These are phyloP conservation scores for Kwoniella newhampshirensis DNA, from an alignment of 768 basidiomycete species.

Conservation along the genomic window DNA sequence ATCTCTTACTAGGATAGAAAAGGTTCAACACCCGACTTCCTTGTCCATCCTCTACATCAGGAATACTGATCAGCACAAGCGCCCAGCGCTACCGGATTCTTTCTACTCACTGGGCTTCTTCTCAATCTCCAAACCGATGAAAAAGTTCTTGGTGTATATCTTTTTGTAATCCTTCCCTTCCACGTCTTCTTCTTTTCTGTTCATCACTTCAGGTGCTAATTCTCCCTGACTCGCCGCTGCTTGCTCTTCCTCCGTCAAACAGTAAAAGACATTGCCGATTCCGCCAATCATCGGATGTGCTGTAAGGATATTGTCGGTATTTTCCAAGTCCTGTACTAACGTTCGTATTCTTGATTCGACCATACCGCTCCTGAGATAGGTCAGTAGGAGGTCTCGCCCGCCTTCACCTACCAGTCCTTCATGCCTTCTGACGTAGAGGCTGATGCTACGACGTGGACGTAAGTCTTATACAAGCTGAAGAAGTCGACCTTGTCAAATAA, in stretches of 20 bases:
- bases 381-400: background rate
- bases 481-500: slow-evolving; percentile 95
- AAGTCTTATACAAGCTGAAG: slow-evolving; percentile 94
- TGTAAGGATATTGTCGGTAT: slow-evolving; percentile 82
- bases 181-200: slow-evolving; percentile 60
- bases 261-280: slow-evolving; percentile 82
- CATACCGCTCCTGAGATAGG: slow-evolving; percentile 72
- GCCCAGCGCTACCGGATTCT: slow-evolving; percentile 1
- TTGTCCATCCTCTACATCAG: slow-evolving; percentile 64
- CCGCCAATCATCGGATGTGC: slow-evolving; percentile 96
- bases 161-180: slow-evolving; percentile 66
- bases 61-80: slow-evolving; percentile 10
- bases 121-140: slow-evolving; percentile 89
- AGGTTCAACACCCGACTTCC: slow-evolving; percentile 88
- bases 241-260: slow-evolving; percentile 81
- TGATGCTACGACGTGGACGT: slow-evolving; percentile 91
- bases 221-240: slow-evolving; percentile 85
- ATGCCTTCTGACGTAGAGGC: slow-evolving; percentile 80
- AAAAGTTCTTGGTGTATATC: slow-evolving; percentile 97
- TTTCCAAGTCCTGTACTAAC: slow-evolving; percentile 96
- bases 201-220: slow-evolving; percentile 68
- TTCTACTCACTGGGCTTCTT: slow-evolving; percentile 75
- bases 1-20: slow-evolving; percentile 93
- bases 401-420: slow-evolving; percentile 74
- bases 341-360: slow-evolving; percentile 95